These are phyloP conservation scores for Fusarium redolens DNA, from an alignment of 2,329 filamentous ascomycete genomes.

Conservation along the genomic window DNA sequence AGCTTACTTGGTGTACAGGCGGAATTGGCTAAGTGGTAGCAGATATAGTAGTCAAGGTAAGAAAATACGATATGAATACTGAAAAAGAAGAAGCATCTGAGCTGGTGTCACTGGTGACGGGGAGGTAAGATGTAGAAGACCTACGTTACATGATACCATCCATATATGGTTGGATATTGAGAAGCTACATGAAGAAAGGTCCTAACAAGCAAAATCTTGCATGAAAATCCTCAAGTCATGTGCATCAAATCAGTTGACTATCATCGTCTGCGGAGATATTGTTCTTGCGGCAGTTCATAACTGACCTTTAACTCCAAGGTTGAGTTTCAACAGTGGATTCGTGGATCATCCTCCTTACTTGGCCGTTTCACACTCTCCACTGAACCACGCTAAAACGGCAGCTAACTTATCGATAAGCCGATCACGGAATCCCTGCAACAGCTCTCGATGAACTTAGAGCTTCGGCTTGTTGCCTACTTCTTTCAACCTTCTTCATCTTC, in stretches of 20 bases:
- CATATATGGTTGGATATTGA: background rate
- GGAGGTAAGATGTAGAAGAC: background rate
- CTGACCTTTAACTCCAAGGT: background rate
- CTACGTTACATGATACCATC: too few relatives aligned
- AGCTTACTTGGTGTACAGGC: constrained; percentile 1
- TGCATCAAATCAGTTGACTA: background rate
- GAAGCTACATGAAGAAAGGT: background rate
- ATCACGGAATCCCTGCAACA: constrained; percentile 38
- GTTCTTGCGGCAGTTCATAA: background rate
- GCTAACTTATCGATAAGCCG: constrained; percentile 40
- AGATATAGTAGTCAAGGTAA: background rate
- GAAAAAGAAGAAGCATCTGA: constrained; percentile 3
- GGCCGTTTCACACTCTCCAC: constrained; percentile 21
- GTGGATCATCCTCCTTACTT: background rate
- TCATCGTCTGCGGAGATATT: background rate
- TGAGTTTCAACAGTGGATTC: background rate
- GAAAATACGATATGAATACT: constrained; percentile 10
- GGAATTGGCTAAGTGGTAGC: background rate
- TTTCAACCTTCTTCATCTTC: constrained; percentile 33
- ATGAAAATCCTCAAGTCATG: background rate
- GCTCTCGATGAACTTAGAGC: constrained; percentile 28
- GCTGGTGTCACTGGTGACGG: background rate
- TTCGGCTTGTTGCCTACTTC: constrained; percentile 28
- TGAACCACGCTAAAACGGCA: constrained; percentile 28
- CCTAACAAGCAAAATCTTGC: background rate